Conservation (phyloP, 129 eudicot genomes). For the Artemisia argyi region DNA sequence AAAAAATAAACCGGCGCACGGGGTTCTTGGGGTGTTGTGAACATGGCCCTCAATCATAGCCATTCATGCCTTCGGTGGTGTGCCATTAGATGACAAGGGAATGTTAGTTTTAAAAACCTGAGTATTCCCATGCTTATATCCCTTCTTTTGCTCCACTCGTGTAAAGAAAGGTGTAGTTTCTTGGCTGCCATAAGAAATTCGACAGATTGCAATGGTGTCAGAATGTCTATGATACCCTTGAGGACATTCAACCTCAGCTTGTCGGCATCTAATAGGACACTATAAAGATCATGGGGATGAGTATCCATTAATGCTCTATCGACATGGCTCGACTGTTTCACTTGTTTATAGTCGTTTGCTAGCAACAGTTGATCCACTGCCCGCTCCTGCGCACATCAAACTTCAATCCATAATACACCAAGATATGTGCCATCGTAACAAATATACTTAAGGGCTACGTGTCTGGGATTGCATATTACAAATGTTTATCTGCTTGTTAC, state of each 20-base stretch:
- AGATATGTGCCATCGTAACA: too few relatives aligned
- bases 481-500: too few relatives aligned
- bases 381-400: slow-evolving; percentile 22
- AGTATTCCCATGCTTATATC: slow-evolving; percentile 29
- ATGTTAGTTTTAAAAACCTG: not conserved
- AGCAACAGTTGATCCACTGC: slow-evolving; percentile 37
- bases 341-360: slow-evolving; percentile 3
- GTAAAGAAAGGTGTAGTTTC: slow-evolving; percentile 41
- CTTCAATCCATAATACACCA: too few relatives aligned
- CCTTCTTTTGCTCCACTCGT: slow-evolving; percentile 38
- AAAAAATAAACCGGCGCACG: too few relatives aligned
- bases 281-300: not conserved
- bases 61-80: not conserved
- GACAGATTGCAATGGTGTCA: slow-evolving; percentile 40
- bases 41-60: too few relatives aligned
- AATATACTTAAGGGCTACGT: too few relatives aligned
- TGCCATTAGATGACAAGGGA: not conserved
- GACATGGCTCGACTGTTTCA: slow-evolving; percentile 24
- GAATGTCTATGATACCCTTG: slow-evolving; percentile 42
- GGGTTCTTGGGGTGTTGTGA: too few relatives aligned
- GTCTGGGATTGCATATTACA: too few relatives aligned
- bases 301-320: too few relatives aligned
- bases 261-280: slow-evolving; percentile 32
- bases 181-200: slow-evolving; percentile 42
- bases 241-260: slow-evolving; percentile 34